These are phyloP conservation scores for Fusarium poae DNA, from an alignment of 2,329 filamentous ascomycete genomes.

Conservation along the genomic window DNA sequence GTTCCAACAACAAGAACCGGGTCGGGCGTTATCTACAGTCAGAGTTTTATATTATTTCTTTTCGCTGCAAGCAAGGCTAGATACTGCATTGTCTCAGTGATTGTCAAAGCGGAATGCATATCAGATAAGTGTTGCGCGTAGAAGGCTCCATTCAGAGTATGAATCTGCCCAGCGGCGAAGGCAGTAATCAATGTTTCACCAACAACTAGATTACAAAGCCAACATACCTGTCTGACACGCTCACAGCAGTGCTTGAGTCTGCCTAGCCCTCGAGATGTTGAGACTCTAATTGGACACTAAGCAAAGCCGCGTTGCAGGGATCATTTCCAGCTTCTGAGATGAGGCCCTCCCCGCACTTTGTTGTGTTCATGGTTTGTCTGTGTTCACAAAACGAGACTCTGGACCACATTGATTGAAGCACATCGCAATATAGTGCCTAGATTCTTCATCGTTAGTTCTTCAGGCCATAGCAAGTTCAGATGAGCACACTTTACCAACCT, in stretches of 20 bases:
- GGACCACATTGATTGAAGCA: background rate
- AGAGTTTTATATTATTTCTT: too few species aligned
- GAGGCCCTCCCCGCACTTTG: background rate
- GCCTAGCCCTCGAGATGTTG: background rate
- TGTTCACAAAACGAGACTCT: background rate
- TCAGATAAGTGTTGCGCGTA: too few species aligned
- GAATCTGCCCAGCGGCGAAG: background rate
- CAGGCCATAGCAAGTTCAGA: background rate
- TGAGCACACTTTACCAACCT: background rate
- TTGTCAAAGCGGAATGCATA: accelerated
- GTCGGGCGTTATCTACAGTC: too few species aligned
- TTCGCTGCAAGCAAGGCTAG: too few species aligned
- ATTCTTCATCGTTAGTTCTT: background rate
- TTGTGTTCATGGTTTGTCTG: background rate
- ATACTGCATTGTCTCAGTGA: too few species aligned
- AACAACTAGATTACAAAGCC: background rate
- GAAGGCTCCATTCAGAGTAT: too few species aligned
- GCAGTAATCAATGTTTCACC: background rate
- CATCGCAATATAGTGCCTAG: too few species aligned
- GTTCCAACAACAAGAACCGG: too few species aligned
- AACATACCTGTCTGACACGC: background rate
- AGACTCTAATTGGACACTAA: background rate
- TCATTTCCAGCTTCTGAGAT: background rate
- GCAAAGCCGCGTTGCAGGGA: background rate
- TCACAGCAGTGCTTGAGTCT: background rate